These are phyloP conservation scores for Phytophthora cryptogea DNA, from an alignment of 352 stramenopile genomes.

Conservation along the genomic window DNA sequence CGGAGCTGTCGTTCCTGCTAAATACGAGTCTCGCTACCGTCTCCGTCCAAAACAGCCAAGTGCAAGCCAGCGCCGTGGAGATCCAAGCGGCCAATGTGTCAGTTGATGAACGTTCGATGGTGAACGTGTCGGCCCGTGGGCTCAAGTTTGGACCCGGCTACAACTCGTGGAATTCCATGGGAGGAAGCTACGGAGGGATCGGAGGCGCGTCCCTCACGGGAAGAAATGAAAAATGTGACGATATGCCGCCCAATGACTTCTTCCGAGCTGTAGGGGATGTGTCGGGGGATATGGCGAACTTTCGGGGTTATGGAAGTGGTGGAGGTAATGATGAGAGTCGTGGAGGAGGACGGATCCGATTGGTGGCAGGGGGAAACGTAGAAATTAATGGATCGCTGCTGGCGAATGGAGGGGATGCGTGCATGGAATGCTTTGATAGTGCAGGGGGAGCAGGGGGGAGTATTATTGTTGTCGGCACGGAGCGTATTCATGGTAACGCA, in stretches of 20 bases:
- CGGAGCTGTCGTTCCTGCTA: conserved; percentile 55
- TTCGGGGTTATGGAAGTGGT: conserved; percentile 84
- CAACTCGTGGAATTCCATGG: conserved; percentile 71
- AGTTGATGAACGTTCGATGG: conserved; percentile 44
- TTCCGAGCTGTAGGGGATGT: conserved; percentile 72
- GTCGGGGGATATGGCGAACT: conserved; percentile 53
- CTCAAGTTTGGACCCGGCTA: conserved; percentile 85
- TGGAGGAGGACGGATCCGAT: conserved; percentile 64
- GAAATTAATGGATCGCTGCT: conserved; percentile 70
- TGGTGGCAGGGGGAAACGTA: conserved; percentile 42
- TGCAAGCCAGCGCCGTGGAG: conserved; percentile 67
- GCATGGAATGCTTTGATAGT: conserved; percentile 56
- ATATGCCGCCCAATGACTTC: conserved; percentile 59
- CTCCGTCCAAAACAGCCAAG: conserved; percentile 51
- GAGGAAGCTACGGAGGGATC: conserved; percentile 77
- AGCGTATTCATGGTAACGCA: conserved; percentile 45
- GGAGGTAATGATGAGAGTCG: conserved; percentile 63
- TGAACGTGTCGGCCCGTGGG: conserved; percentile 66
- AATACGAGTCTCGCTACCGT: conserved; percentile 37
- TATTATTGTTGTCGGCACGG: conserved; percentile 43
- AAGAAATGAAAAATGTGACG: conserved; percentile 48
- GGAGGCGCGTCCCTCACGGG: conserved; percentile 67
- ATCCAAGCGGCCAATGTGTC: conserved; percentile 48
- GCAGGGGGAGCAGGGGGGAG: conserved; percentile 52
- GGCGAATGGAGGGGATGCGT: conserved; percentile 67